Conservation (phyloP, 768 basidiomycete genomes). For the Mycena leptocephala region DNA sequence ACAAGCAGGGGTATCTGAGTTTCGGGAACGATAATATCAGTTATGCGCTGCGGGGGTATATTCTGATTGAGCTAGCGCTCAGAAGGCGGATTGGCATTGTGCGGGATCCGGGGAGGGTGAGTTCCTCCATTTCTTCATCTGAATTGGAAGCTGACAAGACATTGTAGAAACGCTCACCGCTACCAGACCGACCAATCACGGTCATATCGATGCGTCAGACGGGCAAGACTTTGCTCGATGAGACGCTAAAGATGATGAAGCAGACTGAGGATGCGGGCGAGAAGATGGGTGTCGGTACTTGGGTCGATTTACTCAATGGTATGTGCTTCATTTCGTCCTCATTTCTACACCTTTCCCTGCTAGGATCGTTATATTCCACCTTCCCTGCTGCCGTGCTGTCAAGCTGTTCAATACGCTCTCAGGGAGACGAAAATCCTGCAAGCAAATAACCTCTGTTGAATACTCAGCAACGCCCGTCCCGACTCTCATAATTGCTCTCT, state of each 20-base stretch:
- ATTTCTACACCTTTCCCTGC: too few relatives aligned
- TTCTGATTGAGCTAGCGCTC: constrained; percentile 96
- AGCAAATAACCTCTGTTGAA: too few relatives aligned
- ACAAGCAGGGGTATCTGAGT: constrained; percentile 97
- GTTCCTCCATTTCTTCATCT: background rate
- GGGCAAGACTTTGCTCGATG: too few relatives aligned
- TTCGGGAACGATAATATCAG: constrained; percentile 99
- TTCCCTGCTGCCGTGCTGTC: too few relatives aligned
- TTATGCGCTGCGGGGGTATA: constrained; percentile 98
- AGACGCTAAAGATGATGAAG: constrained; percentile 88
- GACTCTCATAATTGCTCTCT: too few relatives aligned
- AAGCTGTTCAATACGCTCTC: too few relatives aligned
- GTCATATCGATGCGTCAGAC: constrained; percentile 34
- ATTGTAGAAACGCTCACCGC: constrained; percentile 26
- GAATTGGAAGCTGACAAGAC: background rate
- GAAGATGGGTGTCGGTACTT: constrained; percentile 87
- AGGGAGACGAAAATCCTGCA: too few relatives aligned
- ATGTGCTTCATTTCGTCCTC: constrained; percentile 48
- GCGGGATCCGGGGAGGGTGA: constrained; percentile 69
- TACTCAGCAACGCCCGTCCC: too few relatives aligned
- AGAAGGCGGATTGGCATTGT: constrained; percentile 94
- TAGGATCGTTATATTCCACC: too few relatives aligned
- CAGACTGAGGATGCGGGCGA: constrained; percentile 72
- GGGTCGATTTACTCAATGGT: constrained; percentile 98
- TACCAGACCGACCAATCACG: constrained; percentile 27